phyloP scores from a whole-genome alignment of 2,329 filamentous ascomycete genomes.

The Fusarium begoniae region DNA sequence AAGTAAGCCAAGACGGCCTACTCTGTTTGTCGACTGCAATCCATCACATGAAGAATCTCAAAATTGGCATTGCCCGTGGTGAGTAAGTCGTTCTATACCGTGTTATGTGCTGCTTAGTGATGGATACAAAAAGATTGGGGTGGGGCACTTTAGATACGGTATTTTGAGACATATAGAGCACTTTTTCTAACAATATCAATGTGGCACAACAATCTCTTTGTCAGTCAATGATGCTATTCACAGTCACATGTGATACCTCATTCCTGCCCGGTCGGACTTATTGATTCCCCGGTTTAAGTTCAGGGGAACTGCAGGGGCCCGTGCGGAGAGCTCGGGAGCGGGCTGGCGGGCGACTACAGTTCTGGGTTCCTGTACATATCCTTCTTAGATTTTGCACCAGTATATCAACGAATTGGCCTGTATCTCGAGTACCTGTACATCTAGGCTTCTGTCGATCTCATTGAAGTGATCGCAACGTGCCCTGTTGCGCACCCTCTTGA shows the following conservation, averaged over 20 bases:
- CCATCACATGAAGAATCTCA: neutral
- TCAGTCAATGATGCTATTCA: conserved; percentile 8
- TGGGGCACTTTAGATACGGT: too few species aligned
- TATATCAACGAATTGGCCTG: neutral
- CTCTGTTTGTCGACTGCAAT: neutral
- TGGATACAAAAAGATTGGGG: neutral
- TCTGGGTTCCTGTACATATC: conserved; percentile 17
- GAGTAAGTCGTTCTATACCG: neutral
- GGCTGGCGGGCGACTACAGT: conserved; percentile 7
- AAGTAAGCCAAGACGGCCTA: neutral
- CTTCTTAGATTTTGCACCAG: neutral
- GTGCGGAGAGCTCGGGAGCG: conserved; percentile 31
- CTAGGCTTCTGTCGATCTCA: conserved; percentile 16
- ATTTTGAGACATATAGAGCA: neutral
- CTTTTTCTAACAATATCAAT: neutral
- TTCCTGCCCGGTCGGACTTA: conserved; percentile 9
- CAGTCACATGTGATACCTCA: conserved; percentile 19
- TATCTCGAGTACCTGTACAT: conserved; percentile 18
- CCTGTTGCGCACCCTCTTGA: conserved; percentile 31
- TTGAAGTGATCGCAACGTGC: conserved; percentile 30
- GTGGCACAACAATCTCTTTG: neutral
- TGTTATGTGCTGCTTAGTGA: neutral
- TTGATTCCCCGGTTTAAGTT: conserved; percentile 27
- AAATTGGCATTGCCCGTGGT: neutral
- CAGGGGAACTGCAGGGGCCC: conserved; percentile 27